Evolutionary conservation across 805 yeast species (phyloP), one percentile per base, ranked within the genome.

Genomic region (Barnettozyma populi): DNA sequence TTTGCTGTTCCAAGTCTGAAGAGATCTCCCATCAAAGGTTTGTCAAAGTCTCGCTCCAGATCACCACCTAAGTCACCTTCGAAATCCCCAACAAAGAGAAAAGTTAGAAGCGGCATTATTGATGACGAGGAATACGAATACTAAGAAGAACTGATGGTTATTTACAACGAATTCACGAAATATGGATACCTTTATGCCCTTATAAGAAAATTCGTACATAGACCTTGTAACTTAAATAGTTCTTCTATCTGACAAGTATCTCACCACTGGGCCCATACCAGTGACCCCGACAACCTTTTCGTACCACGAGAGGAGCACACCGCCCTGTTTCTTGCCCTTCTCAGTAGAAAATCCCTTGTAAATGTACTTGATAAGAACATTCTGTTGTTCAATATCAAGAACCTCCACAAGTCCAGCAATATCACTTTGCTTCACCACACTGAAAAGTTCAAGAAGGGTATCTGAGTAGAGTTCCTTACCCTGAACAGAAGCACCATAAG

Each of bases 211-310:
- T 35, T 16, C 29, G 18, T 37, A 37, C 29, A 37, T 9, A 14
- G 5, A 23, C n/a, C 16, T 21, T 21, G 13, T 37, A 21, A 21
- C 63, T 66, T 39, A 87, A 31, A 88, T 84, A 5, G 88, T 78
- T 63, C 94, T 78, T 70, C 95, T 80, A 68, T 92, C 98, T 38
- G 89, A 79, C 67, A 90, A 74, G 66, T 81, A 90, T 57, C 96
- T 80, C 44, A 86, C 86, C 56, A 94, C 83, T 38, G 96, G 86
- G 11, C 96, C 96, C 62, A 85, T 82, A 18, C 98, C 98, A 14
- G 90, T 79, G 19, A 78, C 70, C 52, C 85, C 95, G 34, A 88
- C 82, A 18, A 92, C 79, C 68, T 89, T 90, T 57, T 92, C 97
- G 63, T 84, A 88, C 99, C 99, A 94, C 29, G 84, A 79, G 57